Evolutionary conservation across 2,329 filamentous ascomycete genomes (phyloP), one percentile per base, ranked within the genome.

Genomic region (Venturiaceae sp.): DNA sequence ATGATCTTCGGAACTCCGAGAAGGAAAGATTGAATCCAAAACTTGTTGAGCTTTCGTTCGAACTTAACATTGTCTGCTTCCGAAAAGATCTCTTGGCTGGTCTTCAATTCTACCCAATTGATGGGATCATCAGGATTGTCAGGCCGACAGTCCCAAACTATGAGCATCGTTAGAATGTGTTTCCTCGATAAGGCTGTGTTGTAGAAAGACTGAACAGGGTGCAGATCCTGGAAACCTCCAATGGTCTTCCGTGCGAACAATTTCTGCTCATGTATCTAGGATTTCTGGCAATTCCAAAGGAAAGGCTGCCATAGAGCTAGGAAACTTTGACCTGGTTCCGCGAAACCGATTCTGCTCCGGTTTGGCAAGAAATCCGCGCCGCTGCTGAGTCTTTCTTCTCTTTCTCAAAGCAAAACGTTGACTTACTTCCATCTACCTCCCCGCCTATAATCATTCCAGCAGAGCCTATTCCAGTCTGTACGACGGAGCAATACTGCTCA

Each of bases 31-130:
- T 97, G 94, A 14, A 92, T 90, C 94, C 94, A 99, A 74, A 92
- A 96, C 67, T 95, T 95, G 72, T 95, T 82, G 58, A 97, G 80
- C 70, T 97, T 97, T 53, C 88, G 83, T 72, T 96, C 89, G 69
- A 92, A 96, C 62, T 84, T 87, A 21, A 86, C 73, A 67, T 84
- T 79, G 66, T 94, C 88, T 52, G 83, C 80, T 1, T 85, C 80
- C 61, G 81, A 81, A 55, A 78, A 78, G 28, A 62, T 60, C 23
- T 65, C 62, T 66, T 66, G 54, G 16, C 84, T 83, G 0, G 94
- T 99, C 71, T 99, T 99, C 60, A 99, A 81, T 72, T 99, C 94
- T 33, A 97, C 86, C 88, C 92, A 99, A 66, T 92, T 90, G 63
- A 90, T 87, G 0, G 87, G 83, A n/a, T 79, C 78, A 3, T 74